phyloP scores from a whole-genome alignment of 2,329 filamentous ascomycete species.

The Aschersonia sp. region DNA sequence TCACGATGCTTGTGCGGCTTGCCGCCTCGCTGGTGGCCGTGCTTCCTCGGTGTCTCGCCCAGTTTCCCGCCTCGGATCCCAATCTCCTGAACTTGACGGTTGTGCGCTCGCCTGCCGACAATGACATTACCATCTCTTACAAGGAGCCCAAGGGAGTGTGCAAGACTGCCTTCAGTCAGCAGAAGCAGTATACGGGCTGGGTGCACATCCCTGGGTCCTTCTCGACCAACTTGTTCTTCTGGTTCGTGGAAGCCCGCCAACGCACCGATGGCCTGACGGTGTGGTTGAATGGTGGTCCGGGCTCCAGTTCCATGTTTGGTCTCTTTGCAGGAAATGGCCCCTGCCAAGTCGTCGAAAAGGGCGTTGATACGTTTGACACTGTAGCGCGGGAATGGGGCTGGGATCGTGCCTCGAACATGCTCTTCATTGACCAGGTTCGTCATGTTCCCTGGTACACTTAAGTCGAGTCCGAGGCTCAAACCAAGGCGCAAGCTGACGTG shows the following conservation, averaged over 20 bases:
- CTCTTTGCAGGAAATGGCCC: conserved; percentile 47
- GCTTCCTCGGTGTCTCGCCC: conserved; percentile 11
- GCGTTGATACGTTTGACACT: conserved; percentile 35
- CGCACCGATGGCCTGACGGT: conserved; percentile 32
- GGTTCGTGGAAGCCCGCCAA: conserved; percentile 31
- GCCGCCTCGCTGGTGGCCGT: conserved; percentile 6
- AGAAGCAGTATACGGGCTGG: conserved; percentile 60
- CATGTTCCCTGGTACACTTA: not conserved
- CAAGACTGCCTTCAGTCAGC: conserved; percentile 46
- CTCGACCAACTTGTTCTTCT: conserved; percentile 36
- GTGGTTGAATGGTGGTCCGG: conserved; percentile 56
- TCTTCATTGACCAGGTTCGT: conserved; percentile 42
- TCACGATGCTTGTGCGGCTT: conserved; percentile 7
- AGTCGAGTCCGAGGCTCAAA: too few species aligned
- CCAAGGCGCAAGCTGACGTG: too few species aligned
- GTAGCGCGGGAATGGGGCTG: conserved; percentile 48
- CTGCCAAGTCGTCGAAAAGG: conserved; percentile 33
- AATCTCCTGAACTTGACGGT: conserved; percentile 31
- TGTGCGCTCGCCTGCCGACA: conserved; percentile 46
- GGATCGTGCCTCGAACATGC: conserved; percentile 40
- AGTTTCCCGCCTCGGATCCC: conserved; percentile 18
- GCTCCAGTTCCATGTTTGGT: conserved; percentile 49
- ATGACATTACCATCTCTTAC: conserved; percentile 52
- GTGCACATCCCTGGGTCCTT: conserved; percentile 44
- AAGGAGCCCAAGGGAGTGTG: conserved; percentile 48